These are phyloP conservation scores for Ilex asprella DNA, from an alignment of 257 asterid genomes.

Conservation along the genomic window DNA sequence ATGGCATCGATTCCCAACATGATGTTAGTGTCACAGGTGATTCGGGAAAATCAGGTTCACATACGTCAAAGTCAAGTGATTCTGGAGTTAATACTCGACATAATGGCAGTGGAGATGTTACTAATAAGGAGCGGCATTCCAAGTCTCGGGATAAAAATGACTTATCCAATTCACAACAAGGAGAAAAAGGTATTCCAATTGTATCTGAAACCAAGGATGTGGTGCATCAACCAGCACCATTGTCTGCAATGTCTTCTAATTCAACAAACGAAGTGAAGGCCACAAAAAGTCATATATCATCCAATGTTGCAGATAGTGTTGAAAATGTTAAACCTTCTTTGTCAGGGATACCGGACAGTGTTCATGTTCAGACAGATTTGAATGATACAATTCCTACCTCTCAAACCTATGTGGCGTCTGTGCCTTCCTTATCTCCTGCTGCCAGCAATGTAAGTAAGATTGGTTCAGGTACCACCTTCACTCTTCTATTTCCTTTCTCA, in stretches of 20 bases:
- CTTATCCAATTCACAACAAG: constrained; percentile 13
- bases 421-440: constrained; percentile 28
- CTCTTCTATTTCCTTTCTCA: not conserved
- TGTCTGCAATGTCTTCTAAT: not conserved
- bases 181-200: constrained; percentile 4
- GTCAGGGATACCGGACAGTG: not conserved
- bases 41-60: not conserved
- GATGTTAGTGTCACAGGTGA: too few relatives aligned
- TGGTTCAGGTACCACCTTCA: constrained; percentile 38
- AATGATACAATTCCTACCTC: constrained; percentile 6
- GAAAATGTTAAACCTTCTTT: not conserved
- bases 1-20: not conserved
- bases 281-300: constrained; percentile 1
- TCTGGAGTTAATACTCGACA: constrained; percentile 14
- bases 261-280: not conserved
- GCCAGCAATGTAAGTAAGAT: constrained; percentile 19
- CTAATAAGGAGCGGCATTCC: constrained; percentile 14
- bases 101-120: constrained; percentile 17
- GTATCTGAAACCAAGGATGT: not conserved
- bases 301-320: not conserved
- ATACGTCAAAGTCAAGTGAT: not conserved
- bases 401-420: constrained; percentile 8
- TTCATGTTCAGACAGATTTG: constrained; percentile 15
- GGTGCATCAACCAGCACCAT: not conserved
- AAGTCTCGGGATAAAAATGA: constrained; percentile 20